These are phyloP conservation scores for Colletotrichum cuscutae DNA, from an alignment of 2,329 filamentous ascomycete species.

Conservation along the genomic window DNA sequence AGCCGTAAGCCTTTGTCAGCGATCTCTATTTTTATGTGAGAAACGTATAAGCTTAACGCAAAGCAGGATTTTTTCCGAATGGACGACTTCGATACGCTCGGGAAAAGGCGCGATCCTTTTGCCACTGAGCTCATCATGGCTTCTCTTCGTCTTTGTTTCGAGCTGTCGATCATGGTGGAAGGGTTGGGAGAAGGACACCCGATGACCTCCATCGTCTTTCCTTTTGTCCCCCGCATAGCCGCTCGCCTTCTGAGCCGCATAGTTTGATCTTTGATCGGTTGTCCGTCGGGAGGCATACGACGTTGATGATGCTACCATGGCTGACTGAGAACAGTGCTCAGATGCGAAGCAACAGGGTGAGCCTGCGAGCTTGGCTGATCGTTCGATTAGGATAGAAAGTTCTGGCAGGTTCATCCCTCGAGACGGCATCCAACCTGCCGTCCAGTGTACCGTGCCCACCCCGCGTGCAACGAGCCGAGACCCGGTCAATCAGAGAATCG, in stretches of 20 bases:
- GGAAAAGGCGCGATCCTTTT: neutral
- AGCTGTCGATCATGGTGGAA: neutral
- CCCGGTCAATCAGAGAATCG: conserved; percentile 4
- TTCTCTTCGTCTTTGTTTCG: neutral
- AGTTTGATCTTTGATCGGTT: neutral
- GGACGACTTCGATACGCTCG: neutral
- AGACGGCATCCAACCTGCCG: neutral
- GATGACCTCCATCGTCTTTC: neutral
- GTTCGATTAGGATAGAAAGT: neutral
- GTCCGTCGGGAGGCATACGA: neutral
- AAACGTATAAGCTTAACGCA: neutral
- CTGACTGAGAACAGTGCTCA: neutral
- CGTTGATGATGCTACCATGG: neutral
- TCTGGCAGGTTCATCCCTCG: conserved; percentile 18
- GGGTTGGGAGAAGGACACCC: neutral
- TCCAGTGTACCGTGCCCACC: neutral
- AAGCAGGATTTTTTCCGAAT: neutral
- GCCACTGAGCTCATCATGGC: neutral
- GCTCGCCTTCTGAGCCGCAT: neutral
- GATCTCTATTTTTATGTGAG: neutral
- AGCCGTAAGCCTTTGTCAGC: neutral
- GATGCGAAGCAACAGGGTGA: neutral
- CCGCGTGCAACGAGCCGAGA: conserved; percentile 7
- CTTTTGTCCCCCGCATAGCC: neutral
- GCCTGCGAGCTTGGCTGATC: neutral